phyloP scores from a whole-genome alignment of 2,329 filamentous ascomycete species.

The Dryadomyces quercus-mongolicae region DNA sequence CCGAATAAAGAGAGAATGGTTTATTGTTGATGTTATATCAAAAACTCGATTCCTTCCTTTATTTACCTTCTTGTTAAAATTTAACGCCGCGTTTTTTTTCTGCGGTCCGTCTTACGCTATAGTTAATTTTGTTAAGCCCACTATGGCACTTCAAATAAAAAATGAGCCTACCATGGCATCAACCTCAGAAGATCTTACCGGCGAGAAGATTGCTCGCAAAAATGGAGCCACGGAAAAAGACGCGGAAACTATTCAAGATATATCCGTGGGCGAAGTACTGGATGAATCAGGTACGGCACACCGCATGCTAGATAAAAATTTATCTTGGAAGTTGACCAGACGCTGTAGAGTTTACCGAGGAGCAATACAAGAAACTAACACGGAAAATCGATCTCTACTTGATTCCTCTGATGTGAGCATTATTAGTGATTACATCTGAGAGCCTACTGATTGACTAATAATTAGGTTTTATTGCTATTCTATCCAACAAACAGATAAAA shows the following conservation, averaged over 20 bases:
- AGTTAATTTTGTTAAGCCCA: no score
- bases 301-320: background rate
- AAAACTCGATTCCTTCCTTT: no score
- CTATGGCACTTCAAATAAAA: no score
- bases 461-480: slow-evolving; percentile 25
- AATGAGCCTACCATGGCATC: no score
- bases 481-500: slow-evolving; percentile 36
- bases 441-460: background rate
- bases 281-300: background rate
- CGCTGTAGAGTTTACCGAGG: slow-evolving; percentile 4
- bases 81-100: no score
- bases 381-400: slow-evolving; percentile 5
- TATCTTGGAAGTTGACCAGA: background rate
- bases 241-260: background rate
- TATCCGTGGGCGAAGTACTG: background rate
- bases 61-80: no score
- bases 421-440: no score
- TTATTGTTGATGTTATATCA: no score
- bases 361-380: slow-evolving; percentile 6
- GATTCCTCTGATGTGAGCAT: slow-evolving; percentile 1
- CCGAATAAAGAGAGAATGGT: no score
- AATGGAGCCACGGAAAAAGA: background rate
- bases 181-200: no score
- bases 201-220: no score
- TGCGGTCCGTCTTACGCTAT: no score